phyloP scores from a whole-genome alignment of 352 stramenopile species.

The Phytophthora capsici region DNA sequence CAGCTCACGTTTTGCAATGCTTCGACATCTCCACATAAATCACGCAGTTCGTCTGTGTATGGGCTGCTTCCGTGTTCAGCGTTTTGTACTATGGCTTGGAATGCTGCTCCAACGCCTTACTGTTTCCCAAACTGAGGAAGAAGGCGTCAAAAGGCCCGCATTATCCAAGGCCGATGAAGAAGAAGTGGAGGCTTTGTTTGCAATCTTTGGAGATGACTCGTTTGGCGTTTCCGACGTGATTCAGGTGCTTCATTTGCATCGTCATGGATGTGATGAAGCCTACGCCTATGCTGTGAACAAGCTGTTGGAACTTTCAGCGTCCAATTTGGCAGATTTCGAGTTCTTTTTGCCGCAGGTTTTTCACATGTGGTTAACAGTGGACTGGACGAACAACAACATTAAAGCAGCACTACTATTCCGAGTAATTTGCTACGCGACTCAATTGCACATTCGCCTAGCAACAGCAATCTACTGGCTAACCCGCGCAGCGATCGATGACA shows the following conservation, averaged over 20 bases:
- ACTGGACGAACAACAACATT: constrained; percentile 76
- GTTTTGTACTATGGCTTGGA: constrained; percentile 66
- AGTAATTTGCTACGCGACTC: constrained; percentile 72
- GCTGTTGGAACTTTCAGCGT: constrained; percentile 63
- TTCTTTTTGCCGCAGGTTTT: constrained; percentile 88
- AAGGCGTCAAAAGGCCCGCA: constrained; percentile 39
- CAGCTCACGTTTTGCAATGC: constrained; percentile 70
- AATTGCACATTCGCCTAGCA: constrained; percentile 81
- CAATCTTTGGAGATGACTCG: constrained; percentile 54
- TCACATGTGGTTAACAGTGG: constrained; percentile 84
- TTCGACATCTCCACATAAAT: constrained; percentile 73
- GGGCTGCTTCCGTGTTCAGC: constrained; percentile 78
- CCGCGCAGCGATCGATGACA: constrained; percentile 78
- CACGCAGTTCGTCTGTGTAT: constrained; percentile 71
- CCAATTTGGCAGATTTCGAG: constrained; percentile 81
- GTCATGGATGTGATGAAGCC: constrained; percentile 75
- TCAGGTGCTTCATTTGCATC: constrained; percentile 83
- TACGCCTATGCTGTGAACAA: constrained; percentile 78
- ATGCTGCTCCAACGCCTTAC: constrained; percentile 73
- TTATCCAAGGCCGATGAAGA: constrained; percentile 64
- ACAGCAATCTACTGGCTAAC: constrained; percentile 85
- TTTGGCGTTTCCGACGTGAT: constrained; percentile 84
- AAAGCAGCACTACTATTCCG: constrained; percentile 81
- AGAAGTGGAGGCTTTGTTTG: constrained; percentile 60
- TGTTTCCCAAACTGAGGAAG: constrained; percentile 47